Conservation (phyloP, 352 stramenopile species). For the Phytopythium aichiense region DNA sequence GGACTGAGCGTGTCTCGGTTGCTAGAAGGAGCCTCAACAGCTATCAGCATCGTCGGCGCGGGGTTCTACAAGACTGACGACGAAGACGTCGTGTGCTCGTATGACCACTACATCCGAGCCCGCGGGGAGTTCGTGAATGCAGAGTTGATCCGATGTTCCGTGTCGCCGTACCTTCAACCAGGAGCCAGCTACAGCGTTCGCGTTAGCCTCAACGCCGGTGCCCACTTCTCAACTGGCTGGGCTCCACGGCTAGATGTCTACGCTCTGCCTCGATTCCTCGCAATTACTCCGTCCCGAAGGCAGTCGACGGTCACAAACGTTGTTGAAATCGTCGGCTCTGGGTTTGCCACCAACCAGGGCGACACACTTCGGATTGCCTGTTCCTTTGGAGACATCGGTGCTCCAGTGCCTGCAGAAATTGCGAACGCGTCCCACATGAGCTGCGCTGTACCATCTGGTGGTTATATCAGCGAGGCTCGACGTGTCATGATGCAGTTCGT, state of each 20-base stretch:
- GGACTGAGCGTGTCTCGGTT: slow-evolving; percentile 18
- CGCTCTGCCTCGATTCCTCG: slow-evolving; percentile 17
- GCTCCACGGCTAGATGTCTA: slow-evolving; percentile 14
- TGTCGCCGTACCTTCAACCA: slow-evolving; percentile 12
- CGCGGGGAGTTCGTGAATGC: slow-evolving; percentile 8
- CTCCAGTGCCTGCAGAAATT: slow-evolving; percentile 9
- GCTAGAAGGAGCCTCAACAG: slow-evolving; percentile 10
- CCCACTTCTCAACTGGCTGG: slow-evolving; percentile 16
- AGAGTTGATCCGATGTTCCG: slow-evolving; percentile 15
- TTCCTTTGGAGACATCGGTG: slow-evolving; percentile 14
- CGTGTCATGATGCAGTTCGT: slow-evolving; percentile 13
- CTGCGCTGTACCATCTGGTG: slow-evolving; percentile 15
- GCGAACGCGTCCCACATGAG: slow-evolving; percentile 16
- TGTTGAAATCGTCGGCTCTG: slow-evolving; percentile 18
- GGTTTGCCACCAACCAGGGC: slow-evolving; percentile 20
- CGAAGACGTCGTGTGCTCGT: slow-evolving; percentile 14
- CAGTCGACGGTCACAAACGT: neutral
- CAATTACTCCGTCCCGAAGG: neutral
- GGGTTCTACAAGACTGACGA: slow-evolving; percentile 11
- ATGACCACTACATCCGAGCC: slow-evolving; percentile 7
- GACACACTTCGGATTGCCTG: slow-evolving; percentile 14
- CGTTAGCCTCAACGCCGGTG: slow-evolving; percentile 30
- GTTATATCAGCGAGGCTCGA: neutral
- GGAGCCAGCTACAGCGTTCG: slow-evolving; percentile 15
- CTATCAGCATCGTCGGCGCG: slow-evolving; percentile 16